phyloP scores from a whole-genome alignment of 2,329 filamentous ascomycete genomes.

The Scytalidium sp. region DNA sequence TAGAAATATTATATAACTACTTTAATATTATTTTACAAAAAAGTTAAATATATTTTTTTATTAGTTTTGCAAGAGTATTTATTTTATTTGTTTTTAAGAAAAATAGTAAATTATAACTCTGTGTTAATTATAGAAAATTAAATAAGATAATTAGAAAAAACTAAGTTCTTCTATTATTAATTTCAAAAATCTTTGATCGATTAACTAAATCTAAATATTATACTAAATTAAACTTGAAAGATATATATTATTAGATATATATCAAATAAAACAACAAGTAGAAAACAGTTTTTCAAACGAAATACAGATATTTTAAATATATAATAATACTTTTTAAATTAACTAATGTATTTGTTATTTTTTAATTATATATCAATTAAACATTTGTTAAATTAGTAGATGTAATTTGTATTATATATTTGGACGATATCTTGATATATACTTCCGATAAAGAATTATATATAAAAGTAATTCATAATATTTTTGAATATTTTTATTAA shows the following conservation, averaged over 20 bases:
- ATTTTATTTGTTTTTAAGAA: no score
- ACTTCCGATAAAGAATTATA: constrained; percentile 1
- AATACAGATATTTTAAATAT: constrained; percentile 30
- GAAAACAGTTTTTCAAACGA: constrained; percentile 30
- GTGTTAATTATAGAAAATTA: no score
- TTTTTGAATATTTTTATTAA: neutral
- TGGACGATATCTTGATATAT: constrained; percentile 8
- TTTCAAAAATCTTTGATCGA: no score
- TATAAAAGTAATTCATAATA: constrained; percentile 5
- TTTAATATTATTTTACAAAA: no score
- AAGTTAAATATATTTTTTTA: no score
- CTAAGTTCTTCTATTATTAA: no score
- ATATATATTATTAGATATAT: constrained; percentile 27
- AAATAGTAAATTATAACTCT: no score
- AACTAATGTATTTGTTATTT: constrained; percentile 5
- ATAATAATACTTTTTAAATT: constrained; percentile 26
- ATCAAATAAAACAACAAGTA: constrained; percentile 29
- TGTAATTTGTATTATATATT: no score
- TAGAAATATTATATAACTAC: no score
- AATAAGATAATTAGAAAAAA: no score
- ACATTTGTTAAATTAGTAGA: neutral
- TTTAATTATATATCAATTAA: constrained; percentile 8
- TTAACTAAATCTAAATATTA: no score
- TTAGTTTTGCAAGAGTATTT: no score
- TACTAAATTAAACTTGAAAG: constrained; percentile 29